Conservation (phyloP, 2,329 filamentous ascomycete genomes). For the Nigrospora oryzae region DNA sequence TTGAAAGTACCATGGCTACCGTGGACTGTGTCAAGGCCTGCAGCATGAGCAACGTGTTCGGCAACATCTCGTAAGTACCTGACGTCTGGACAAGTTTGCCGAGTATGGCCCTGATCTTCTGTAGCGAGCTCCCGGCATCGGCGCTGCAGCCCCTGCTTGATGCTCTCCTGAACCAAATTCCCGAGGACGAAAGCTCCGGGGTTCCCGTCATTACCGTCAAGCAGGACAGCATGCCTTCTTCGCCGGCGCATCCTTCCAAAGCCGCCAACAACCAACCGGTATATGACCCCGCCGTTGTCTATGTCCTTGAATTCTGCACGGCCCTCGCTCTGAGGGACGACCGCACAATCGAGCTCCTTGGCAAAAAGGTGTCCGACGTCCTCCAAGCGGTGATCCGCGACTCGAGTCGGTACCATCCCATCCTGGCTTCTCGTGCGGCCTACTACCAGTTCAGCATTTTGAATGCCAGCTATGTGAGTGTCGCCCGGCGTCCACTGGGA, state of each 20-base stretch:
- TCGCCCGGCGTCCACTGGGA: background rate
- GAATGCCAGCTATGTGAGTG: constrained; percentile 72
- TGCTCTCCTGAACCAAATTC: constrained; percentile 73
- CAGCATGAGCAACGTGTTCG: constrained; percentile 71
- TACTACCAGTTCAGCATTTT: constrained; percentile 82
- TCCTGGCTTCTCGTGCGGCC: constrained; percentile 74
- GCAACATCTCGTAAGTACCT: constrained; percentile 64
- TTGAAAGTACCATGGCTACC: constrained; percentile 90
- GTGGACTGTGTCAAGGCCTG: constrained; percentile 92
- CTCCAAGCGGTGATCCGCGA: constrained; percentile 79
- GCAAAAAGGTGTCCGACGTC: constrained; percentile 70
- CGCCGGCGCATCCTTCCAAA: constrained; percentile 53
- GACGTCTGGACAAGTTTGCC: too few relatives aligned
- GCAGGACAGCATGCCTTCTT: constrained; percentile 62
- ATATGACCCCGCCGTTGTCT: constrained; percentile 83
- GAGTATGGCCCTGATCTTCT: constrained; percentile 5
- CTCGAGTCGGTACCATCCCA: constrained; percentile 67
- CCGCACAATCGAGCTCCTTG: constrained; percentile 62
- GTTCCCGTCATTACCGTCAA: constrained; percentile 78
- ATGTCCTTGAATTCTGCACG: constrained; percentile 86
- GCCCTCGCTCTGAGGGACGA: constrained; percentile 70
- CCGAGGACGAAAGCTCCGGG: constrained; percentile 67
- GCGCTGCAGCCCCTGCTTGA: constrained; percentile 57
- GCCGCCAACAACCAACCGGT: constrained; percentile 42
- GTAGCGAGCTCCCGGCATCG: constrained; percentile 51